Percentiles rank a stretch among this genome's conserved stretches.
phyloP scores from a whole-genome alignment of 2,329 filamentous ascomycete genomes.

The Pestalotiopsis fici region DNA sequence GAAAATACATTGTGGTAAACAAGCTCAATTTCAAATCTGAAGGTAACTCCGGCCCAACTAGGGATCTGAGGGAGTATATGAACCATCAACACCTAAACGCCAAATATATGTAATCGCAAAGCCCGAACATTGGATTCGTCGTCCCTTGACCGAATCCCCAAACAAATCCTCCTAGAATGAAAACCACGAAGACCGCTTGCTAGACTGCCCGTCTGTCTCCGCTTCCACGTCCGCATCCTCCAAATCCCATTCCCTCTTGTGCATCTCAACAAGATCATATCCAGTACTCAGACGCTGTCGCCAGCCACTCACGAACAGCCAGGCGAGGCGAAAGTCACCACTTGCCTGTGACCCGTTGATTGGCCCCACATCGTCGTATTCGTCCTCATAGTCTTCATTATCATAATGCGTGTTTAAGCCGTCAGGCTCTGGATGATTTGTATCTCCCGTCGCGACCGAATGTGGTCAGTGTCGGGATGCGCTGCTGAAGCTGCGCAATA shows the following conservation, averaged over 20 bases:
- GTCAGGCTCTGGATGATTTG: slow-evolving; percentile 7
- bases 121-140: neutral
- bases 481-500: slow-evolving; percentile 23
- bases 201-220: neutral
- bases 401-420: neutral
- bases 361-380: neutral
- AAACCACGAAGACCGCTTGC: neutral
- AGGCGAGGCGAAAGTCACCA: slow-evolving; percentile 33
- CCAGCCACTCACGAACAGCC: slow-evolving; percentile 40
- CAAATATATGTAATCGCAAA: neutral
- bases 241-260: slow-evolving; percentile 17
- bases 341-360: slow-evolving; percentile 10
- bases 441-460: slow-evolving; percentile 29
- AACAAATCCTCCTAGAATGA: neutral
- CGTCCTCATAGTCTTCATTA: slow-evolving; percentile 12
- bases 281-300: slow-evolving; percentile 30
- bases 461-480: slow-evolving; percentile 35
- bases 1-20: no score
- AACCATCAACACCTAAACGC: neutral
- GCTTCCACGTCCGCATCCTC: neutral
- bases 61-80: no score
- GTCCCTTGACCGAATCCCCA: neutral
- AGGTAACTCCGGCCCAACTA: no score
- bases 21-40: no score
- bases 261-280: slow-evolving; percentile 33